Base-by-base conservation (phyloP, 1,284 basidiomycete species). In the Irpex sp. region DNA sequence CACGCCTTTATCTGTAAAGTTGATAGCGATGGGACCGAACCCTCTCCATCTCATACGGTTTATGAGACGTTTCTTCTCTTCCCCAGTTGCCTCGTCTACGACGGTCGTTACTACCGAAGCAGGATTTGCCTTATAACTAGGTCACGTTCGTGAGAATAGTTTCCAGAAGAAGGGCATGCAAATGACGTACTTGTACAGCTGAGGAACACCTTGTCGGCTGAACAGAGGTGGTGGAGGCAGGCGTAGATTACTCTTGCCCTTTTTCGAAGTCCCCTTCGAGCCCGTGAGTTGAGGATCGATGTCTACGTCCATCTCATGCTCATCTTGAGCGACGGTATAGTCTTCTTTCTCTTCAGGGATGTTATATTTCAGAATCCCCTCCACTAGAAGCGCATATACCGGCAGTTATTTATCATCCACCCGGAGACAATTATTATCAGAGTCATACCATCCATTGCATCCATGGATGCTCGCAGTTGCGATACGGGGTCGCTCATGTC, bases 171-270 rank as follows among this genome's bases (percentile, higher is more conserved):
- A 17, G 57, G 36, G 38, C 38, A 38, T 59, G 31, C 5, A 15
- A 57, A 8, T 4, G 9, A 60, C 37, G 80, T 59, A 93, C 93
- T 88, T 89, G 78, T 94, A 96, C 58, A 84, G 84, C 66, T 91
- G 87, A 21, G 93, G 86, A 51, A 94, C 84, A 0, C 80, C 80
- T 67, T 93, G 89, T 36, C 93, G 82, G 69, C 90, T 91, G 75
- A 96, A 96, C 54, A 94, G 74, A 5, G 93, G 93, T 1, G 94
- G 93, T 37, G 94, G 92, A 65, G 93, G 86, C 8, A 93, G 78
- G 21, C 89, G 82, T 17, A 93, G 77, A 69, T 87, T 87, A 68
- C 86, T 88, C 64, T 75, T 77, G 65, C 76, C 62, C 34, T 60
- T 68, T 9, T 59, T 15, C 34, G 63, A 63, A 47, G 49, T 34